Conservation (phyloP, 2,329 filamentous ascomycete species). For the Aspergillus calidoustus region DNA sequence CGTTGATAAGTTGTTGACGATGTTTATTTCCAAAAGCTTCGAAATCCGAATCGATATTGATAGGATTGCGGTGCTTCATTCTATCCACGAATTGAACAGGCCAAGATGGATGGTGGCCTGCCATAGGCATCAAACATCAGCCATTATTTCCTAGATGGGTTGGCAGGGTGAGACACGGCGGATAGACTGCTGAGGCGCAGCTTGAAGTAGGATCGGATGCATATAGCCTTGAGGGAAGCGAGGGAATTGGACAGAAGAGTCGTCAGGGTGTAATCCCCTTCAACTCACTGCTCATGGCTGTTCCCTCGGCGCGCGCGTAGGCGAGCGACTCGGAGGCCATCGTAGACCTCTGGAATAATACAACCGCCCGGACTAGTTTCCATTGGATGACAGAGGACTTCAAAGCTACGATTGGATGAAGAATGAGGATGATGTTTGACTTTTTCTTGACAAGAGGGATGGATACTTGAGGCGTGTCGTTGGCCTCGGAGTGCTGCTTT, state of each 20-base stretch:
- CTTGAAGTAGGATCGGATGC: background rate
- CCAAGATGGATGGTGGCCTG: background rate
- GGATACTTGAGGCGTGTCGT: background rate
- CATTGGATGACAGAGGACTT: conserved; percentile 12
- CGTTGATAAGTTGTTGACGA: background rate
- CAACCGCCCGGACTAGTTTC: conserved; percentile 1
- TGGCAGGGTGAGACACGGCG: conserved; percentile 19
- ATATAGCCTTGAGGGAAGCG: background rate
- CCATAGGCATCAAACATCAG: conserved; percentile 4
- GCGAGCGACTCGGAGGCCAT: conserved; percentile 11
- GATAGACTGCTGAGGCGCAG: background rate
- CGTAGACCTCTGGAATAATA: background rate
- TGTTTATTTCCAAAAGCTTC: background rate
- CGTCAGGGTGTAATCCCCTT: background rate
- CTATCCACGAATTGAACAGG: background rate
- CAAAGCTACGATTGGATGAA: conserved; percentile 12
- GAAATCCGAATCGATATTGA: background rate
- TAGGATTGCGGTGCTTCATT: background rate
- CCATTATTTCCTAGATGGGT: conserved; percentile 6
- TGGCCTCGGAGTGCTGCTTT: conserved; percentile 2
- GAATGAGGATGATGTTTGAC: conserved; percentile 6
- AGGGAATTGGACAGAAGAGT: conserved; percentile 3
- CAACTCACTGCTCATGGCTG: conserved; percentile 6
- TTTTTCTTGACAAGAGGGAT: background rate
- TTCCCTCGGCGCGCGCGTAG: conserved; percentile 17